Conservation (phyloP, 2,329 filamentous ascomycete species). For the Grosmannia penicillata region DNA sequence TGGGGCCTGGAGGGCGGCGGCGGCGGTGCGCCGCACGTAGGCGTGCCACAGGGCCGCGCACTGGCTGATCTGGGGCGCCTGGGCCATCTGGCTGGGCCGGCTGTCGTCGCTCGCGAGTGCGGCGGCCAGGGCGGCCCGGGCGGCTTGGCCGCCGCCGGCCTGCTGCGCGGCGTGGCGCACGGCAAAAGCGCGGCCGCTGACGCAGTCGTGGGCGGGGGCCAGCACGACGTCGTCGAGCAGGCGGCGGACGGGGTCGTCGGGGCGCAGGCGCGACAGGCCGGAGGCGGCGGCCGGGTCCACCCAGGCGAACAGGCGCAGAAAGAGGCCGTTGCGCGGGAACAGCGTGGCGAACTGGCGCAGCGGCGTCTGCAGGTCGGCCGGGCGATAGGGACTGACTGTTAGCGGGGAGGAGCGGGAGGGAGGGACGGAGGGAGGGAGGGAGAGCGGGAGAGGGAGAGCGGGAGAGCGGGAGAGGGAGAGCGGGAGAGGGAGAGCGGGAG, state of each 20-base stretch:
- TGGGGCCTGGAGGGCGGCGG: slow-evolving; percentile 10
- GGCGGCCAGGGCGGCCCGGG: slow-evolving; percentile 35
- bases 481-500: too few species aligned
- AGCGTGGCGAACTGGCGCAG: slow-evolving; percentile 42
- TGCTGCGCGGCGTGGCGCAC: slow-evolving; percentile 30
- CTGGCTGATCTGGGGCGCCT: too few species aligned
- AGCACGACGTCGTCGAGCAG: slow-evolving; percentile 41
- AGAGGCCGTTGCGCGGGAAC: slow-evolving; percentile 65
- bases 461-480: too few species aligned
- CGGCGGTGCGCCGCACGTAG: slow-evolving; percentile 28
- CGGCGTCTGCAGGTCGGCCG: slow-evolving; percentile 46
- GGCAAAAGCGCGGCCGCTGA: slow-evolving; percentile 31
- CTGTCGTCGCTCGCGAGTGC: slow-evolving; percentile 26
- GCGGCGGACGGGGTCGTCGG: slow-evolving; percentile 61
- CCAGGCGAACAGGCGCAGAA: slow-evolving; percentile 59
- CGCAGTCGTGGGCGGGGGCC: slow-evolving; percentile 20
- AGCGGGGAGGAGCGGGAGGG: background rate
- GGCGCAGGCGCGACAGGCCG: slow-evolving; percentile 31
- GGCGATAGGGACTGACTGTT: slow-evolving; percentile 44
- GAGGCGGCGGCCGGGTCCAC: slow-evolving; percentile 37
- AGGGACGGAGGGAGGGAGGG: too few species aligned
- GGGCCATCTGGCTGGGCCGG: too few species aligned
- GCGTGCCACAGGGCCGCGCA: slow-evolving; percentile 31
- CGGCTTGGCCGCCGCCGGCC: slow-evolving; percentile 35
- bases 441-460: background rate